These are phyloP conservation scores for Tetrahymena thermophila DNA, from an alignment of 73 alveolate genomes.

Conservation along the genomic window DNA sequence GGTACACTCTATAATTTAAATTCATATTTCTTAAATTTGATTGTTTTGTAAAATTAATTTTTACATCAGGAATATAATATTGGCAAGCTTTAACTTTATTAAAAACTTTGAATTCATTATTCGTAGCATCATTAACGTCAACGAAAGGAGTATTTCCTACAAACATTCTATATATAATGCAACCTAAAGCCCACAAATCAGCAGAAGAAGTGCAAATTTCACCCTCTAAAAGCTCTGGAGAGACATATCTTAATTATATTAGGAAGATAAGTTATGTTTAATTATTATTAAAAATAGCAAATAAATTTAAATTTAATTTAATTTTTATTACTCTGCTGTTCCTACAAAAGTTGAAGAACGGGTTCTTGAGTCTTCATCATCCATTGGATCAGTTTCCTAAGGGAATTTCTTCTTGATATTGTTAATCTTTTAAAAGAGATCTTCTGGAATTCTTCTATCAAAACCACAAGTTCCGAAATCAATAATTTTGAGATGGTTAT, in stretches of 20 bases:
- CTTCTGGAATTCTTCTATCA: constrained; percentile 12
- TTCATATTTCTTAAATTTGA: background rate
- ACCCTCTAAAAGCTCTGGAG: constrained; percentile 48
- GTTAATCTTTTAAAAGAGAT: constrained; percentile 7
- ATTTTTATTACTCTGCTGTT: constrained; percentile 12
- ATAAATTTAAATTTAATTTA: background rate
- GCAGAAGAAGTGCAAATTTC: constrained; percentile 7
- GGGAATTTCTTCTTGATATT: constrained; percentile 2
- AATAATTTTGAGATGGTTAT: constrained; percentile 29
- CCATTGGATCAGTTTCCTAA: background rate
- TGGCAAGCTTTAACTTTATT: constrained; percentile 11
- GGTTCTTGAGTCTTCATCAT: background rate
- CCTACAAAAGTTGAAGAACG: constrained; percentile 25
- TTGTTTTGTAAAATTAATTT: background rate
- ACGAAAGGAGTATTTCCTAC: constrained; percentile 44
- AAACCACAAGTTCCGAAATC: constrained; percentile 37
- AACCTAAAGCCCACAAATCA: constrained; percentile 53
- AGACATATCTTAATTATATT: constrained; percentile 21
- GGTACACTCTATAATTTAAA: constrained; percentile 9
- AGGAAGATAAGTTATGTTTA: no score
- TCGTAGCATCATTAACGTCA: constrained; percentile 3
- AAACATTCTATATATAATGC: constrained; percentile 33
- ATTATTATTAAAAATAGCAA: no score
- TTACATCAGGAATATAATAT: constrained; percentile 14
- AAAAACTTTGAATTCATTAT: constrained; percentile 16